A percentile compares a stretch with the other conserved stretches of the same genome.
These are phyloP conservation scores for Xanthoconium separans DNA, from an alignment of 1,284 basidiomycete genomes.

Conservation along the genomic window DNA sequence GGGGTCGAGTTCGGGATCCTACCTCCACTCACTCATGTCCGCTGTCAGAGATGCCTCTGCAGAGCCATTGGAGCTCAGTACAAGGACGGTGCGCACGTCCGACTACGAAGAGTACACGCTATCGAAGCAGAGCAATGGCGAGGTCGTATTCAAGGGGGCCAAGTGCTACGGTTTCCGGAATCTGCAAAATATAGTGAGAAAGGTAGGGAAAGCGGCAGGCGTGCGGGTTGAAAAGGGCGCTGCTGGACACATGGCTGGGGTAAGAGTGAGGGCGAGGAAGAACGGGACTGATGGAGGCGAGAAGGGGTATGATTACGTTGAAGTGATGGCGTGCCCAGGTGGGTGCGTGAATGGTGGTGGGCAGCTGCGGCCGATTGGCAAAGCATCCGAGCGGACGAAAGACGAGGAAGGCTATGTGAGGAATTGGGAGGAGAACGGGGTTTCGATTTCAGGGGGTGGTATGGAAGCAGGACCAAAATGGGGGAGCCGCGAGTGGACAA, in stretches of 20 bases:
- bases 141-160: slow-evolving; percentile 86
- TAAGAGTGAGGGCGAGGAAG: slow-evolving; percentile 36
- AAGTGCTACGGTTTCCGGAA: slow-evolving; percentile 98
- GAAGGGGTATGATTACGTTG: slow-evolving; percentile 88
- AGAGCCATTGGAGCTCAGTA: slow-evolving; percentile 51
- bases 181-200: slow-evolving; percentile 94
- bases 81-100: slow-evolving; percentile 51
- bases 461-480: slow-evolving; percentile 49
- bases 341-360: slow-evolving; percentile 99
- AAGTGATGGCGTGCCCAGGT: slow-evolving; percentile 99
- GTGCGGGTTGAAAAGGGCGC: slow-evolving; percentile 69
- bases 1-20: slow-evolving; percentile 93
- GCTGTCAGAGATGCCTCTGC: slow-evolving; percentile 41
- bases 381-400: slow-evolving; percentile 29
- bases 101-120: slow-evolving; percentile 67
- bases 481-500: slow-evolving; percentile 78
- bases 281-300: slow-evolving; percentile 31
- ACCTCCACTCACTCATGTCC: slow-evolving; percentile 77
- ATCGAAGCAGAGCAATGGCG: slow-evolving; percentile 48
- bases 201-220: slow-evolving; percentile 85
- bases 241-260: slow-evolving; percentile 50
- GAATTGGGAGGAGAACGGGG: slow-evolving; percentile 55
- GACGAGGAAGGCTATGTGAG: slow-evolving; percentile 64
- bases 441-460: slow-evolving; percentile 31
- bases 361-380: slow-evolving; percentile 67